A percentile compares a stretch with the other conserved stretches of the same genome.
phyloP scores from a whole-genome alignment of 257 asterid species.

The Penstemon barbatus region DNA sequence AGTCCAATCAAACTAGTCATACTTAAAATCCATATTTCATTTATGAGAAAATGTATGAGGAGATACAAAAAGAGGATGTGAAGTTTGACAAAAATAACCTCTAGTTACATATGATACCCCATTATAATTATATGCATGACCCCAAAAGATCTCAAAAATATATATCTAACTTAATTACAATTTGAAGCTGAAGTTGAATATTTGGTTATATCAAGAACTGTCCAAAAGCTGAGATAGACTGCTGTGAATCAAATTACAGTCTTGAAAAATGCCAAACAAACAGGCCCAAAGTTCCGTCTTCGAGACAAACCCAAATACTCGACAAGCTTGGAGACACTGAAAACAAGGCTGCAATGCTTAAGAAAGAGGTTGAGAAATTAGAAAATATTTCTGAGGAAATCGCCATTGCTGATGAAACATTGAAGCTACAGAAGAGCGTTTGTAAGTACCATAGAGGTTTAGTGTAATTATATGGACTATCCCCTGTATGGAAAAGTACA shows the following conservation, averaged over 20 bases:
- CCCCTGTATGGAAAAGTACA: too few species aligned
- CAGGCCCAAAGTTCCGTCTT: conserved; percentile 29
- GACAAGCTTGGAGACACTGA: conserved; percentile 42
- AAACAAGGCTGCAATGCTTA: conserved; percentile 39
- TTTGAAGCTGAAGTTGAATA: conserved; percentile 77
- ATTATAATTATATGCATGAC: too few species aligned
- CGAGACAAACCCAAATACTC: conserved; percentile 38
- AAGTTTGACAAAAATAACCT: too few species aligned
- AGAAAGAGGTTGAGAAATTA: conserved; percentile 40
- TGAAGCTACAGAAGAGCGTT: conserved; percentile 50
- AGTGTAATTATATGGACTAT: too few species aligned
- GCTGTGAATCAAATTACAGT: conserved; percentile 42
- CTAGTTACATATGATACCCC: too few species aligned
- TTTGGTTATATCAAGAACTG: conserved; percentile 46
- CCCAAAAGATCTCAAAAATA: too few species aligned
- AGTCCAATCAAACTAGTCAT: too few species aligned
- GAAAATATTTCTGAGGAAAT: conserved; percentile 38
- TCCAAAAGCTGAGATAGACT: conserved; percentile 38
- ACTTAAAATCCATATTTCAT: too few species aligned
- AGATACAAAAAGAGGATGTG: too few species aligned
- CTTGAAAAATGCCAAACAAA: conserved; percentile 42
- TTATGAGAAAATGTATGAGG: too few species aligned
- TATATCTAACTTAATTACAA: too few species aligned
- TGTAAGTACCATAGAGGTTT: conserved; percentile 36
- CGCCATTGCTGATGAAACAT: conserved; percentile 37